Percentiles rank a stretch among this genome's conserved stretches.
Conservation (phyloP, 1,139 yeast genomes). For the Debaryomyces nepalensis region DNA sequence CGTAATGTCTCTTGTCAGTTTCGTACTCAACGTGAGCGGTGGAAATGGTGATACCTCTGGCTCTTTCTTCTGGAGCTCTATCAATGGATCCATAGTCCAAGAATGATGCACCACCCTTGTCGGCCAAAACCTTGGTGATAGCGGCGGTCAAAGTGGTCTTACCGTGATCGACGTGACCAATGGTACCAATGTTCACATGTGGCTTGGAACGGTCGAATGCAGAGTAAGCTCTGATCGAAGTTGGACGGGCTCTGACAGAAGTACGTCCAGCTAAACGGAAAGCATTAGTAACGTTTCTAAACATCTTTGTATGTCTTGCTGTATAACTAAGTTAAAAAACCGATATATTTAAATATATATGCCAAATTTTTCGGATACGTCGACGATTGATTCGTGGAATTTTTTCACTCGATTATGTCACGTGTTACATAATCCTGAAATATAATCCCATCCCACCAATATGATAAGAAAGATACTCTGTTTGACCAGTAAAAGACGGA, state of each 20-base stretch:
- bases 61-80: slow-evolving; percentile 99
- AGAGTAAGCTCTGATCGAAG: slow-evolving; percentile 56
- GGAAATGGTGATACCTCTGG: slow-evolving; percentile 98
- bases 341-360: slow-evolving; percentile 18
- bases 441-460: too few species aligned
- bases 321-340: slow-evolving; percentile 15
- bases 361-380: slow-evolving; percentile 24
- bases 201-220: slow-evolving; percentile 92
- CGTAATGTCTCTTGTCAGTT: slow-evolving; percentile 90
- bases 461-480: background rate
- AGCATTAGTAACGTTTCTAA: slow-evolving; percentile 26
- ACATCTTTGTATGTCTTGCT: slow-evolving; percentile 22
- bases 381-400: slow-evolving; percentile 24
- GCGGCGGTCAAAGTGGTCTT: slow-evolving; percentile 98
- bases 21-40: slow-evolving; percentile 97
- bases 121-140: slow-evolving; percentile 91
- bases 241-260: slow-evolving; percentile 27
- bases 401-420: slow-evolving; percentile 8
- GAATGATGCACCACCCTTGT: slow-evolving; percentile 89
- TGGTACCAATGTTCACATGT: slow-evolving; percentile 95
- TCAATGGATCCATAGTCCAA: slow-evolving; percentile 93
- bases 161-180: slow-evolving; percentile 95
- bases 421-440: slow-evolving; percentile 1
- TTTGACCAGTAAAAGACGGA: background rate
- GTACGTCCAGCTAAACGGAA: slow-evolving; percentile 26